Evolutionary conservation across 2,329 filamentous ascomycete genomes (phyloP).

Genomic region (Neopestalotiopsis rosae): DNA sequence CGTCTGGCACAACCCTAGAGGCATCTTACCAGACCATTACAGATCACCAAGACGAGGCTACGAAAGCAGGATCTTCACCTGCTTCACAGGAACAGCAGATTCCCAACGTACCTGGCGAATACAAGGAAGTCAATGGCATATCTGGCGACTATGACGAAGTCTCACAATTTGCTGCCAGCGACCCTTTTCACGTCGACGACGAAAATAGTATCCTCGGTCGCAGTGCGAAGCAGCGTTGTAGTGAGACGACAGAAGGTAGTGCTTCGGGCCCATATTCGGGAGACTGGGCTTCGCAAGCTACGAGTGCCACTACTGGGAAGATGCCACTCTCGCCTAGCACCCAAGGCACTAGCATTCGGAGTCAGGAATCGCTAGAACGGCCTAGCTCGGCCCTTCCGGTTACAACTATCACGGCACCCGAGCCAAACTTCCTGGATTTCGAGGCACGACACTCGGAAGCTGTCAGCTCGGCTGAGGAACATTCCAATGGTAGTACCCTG

Average conservation of each 20-base stretch:
- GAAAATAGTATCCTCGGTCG: conserved; percentile 36
- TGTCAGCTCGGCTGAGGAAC: conserved; percentile 41
- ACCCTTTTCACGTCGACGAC: conserved; percentile 53
- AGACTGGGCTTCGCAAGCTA: conserved; percentile 68
- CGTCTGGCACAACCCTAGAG: conserved; percentile 23
- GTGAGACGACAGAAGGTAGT: conserved; percentile 67
- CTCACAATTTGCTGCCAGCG: conserved; percentile 53
- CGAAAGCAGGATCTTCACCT: conserved; percentile 27
- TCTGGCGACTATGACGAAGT: conserved; percentile 51
- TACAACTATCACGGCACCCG: conserved; percentile 45
- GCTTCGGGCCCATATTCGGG: conserved; percentile 57
- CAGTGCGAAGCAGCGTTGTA: conserved; percentile 58
- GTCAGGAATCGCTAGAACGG: conserved; percentile 61
- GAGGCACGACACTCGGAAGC: conserved; percentile 31
- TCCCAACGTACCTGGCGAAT: conserved; percentile 39
- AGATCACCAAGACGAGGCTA: conserved; percentile 31
- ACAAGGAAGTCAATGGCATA: conserved; percentile 51
- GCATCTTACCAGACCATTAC: conserved; percentile 21
- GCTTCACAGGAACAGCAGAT: conserved; percentile 36
- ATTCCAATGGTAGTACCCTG: conserved; percentile 48
- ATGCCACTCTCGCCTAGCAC: conserved; percentile 70
- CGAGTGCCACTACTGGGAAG: conserved; percentile 67
- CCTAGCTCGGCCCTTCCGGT: conserved; percentile 47
- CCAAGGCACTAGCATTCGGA: conserved; percentile 69
- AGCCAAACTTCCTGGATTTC: conserved; percentile 37